These are phyloP conservation scores for Diaporthe batatas DNA, from an alignment of 2,329 filamentous ascomycete genomes.

Conservation along the genomic window DNA sequence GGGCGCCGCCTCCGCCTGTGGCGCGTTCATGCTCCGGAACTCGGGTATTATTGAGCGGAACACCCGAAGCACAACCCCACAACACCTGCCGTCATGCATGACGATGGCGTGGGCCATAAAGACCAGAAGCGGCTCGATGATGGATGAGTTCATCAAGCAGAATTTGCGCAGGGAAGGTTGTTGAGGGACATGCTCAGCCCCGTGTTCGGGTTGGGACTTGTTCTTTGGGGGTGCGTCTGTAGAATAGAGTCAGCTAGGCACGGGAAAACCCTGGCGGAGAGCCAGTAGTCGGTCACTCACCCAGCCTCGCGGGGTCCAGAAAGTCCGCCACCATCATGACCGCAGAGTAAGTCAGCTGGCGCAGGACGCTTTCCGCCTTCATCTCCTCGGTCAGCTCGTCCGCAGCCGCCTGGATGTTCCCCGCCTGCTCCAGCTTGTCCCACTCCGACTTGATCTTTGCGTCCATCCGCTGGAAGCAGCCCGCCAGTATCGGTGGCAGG, in stretches of 20 bases:
- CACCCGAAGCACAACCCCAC: conserved; percentile 86
- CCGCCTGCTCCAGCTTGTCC: conserved; percentile 78
- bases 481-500: conserved; percentile 84
- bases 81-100: conserved; percentile 91
- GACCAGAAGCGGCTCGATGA: conserved; percentile 89
- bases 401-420: conserved; percentile 73
- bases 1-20: conserved; percentile 47
- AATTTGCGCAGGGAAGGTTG: conserved; percentile 81
- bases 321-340: conserved; percentile 93
- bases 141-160: conserved; percentile 80
- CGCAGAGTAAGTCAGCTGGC: conserved; percentile 91
- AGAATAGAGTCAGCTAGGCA: conserved; percentile 30
- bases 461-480: conserved; percentile 89
- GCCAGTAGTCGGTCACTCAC: conserved; percentile 58
- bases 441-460: conserved; percentile 89
- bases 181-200: conserved; percentile 24
- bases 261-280: not conserved
- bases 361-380: conserved; percentile 95
- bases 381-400: conserved; percentile 94
- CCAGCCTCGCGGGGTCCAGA: conserved; percentile 79
- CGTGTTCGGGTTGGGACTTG: conserved; percentile 28
- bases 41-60: conserved; percentile 87
- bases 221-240: conserved; percentile 34
- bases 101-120: conserved; percentile 93
- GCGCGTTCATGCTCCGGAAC: conserved; percentile 60